phyloP scores from a whole-genome alignment of 768 basidiomycete genomes.

The Ramaria sp. region DNA sequence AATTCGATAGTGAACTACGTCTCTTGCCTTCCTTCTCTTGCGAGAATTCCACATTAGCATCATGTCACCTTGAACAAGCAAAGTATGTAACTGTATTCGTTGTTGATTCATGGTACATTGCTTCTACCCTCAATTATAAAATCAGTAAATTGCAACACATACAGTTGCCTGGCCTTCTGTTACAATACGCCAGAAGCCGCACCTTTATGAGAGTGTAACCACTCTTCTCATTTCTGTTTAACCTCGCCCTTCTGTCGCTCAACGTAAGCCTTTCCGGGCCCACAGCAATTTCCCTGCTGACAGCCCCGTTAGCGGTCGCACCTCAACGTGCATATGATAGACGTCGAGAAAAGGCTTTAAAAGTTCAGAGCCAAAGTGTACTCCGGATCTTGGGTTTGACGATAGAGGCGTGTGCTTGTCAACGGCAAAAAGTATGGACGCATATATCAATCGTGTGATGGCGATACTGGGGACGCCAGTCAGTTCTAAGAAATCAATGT shows the following conservation, averaged over 20 bases:
- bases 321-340: conserved; percentile 60
- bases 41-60: too few species aligned
- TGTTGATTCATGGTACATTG: too few species aligned
- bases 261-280: conserved; percentile 31
- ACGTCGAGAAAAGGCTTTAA: conserved; percentile 51
- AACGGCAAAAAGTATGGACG: conserved; percentile 46
- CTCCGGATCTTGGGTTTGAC: not conserved
- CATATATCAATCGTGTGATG: conserved; percentile 47
- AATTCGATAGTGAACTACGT: too few species aligned
- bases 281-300: conserved; percentile 70
- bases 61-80: too few species aligned
- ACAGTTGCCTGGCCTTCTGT: too few species aligned
- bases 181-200: conserved; percentile 54
- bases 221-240: conserved; percentile 38
- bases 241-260: conserved; percentile 16
- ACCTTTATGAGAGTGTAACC: conserved; percentile 67
- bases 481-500: conserved; percentile 60
- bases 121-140: too few species aligned
- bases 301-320: conserved; percentile 65
- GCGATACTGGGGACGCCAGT: conserved; percentile 45
- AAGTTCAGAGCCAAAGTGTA: conserved; percentile 47
- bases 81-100: too few species aligned
- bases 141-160: too few species aligned
- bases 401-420: conserved; percentile 36
- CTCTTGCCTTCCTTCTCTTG: too few species aligned